Base-by-base conservation (phyloP, 140 eudicot genomes). In the Stevia rebaudiana region DNA sequence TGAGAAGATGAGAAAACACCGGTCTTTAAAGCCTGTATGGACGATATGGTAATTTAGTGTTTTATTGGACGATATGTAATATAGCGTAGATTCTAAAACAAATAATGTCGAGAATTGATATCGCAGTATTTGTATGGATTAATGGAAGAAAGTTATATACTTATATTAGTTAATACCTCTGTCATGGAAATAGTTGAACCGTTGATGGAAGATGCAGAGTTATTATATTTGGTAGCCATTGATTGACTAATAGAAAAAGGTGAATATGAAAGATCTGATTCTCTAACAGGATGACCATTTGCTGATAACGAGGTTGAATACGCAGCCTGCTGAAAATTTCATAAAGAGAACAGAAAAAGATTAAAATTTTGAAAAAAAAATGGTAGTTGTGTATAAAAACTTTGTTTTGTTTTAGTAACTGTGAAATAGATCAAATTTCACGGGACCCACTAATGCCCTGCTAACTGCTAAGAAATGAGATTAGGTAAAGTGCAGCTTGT, bases 191-290 rank as follows among this genome's bases (percentile, higher is more conserved):
- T 72, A 60, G 89, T 70, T 49, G 94, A 79, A 63, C 87, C 82
- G 24, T 72, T 70, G 19, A 80, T 67, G 30, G 88, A 84, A 30
- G 98, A 76, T 22, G 63, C 83, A 15, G 86, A 30, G 76, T 53
- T 90, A 42, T 78, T 82, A 71, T 80, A 91, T 73, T 87, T 91
- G 13, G 81, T n/a, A 37, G 89, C 36, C 86, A 78, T 65, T 31
- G 95, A 77, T 59, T 87, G 98, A 19, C 87, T 30, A 25, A 73
- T 58, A 43, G 95, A 84, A 64, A 91, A 87, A 4, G 82, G 86
- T 37, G 94, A 84, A 75, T 87, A 87, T 39, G 87, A 78, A 35
- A 85, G 75, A 43, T 91, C 96, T 55, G 87, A 49, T 67, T 91
- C 96, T 67, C 95, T 75, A 11, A 67, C 76, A 31, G 83, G 76